Percentiles rank a stretch among this genome's conserved stretches.
Evolutionary conservation across 1,139 yeast genomes (phyloP).

Genomic region (Geotrichum siamense): DNA sequence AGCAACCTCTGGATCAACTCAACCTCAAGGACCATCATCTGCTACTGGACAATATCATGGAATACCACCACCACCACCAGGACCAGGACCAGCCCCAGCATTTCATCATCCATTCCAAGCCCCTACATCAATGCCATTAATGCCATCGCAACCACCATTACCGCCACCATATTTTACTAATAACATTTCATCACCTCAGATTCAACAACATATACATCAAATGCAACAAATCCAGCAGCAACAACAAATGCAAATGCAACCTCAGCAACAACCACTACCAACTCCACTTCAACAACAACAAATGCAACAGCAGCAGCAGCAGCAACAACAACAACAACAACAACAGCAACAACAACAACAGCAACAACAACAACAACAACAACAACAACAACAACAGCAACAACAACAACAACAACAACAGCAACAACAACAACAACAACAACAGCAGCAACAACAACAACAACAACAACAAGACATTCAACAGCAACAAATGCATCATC

Average conservation of each 20-base stretch:
- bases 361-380: neutral
- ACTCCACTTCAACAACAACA: slow-evolving; percentile 5
- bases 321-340: slow-evolving; percentile 8
- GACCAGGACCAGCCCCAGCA: neutral
- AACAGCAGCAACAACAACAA: neutral
- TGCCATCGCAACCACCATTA: neutral
- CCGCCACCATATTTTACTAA: neutral
- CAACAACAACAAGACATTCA: slow-evolving; percentile 3
- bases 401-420: slow-evolving; percentile 15
- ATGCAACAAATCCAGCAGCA: neutral
- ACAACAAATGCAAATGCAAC: neutral
- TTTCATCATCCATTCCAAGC: too few species aligned
- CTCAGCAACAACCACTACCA: neutral
- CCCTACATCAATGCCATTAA: slow-evolving; percentile 2
- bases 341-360: slow-evolving; percentile 10
- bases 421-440: neutral
- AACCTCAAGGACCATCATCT: too few species aligned
- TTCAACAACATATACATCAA: neutral
- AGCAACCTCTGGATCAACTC: too few species aligned
- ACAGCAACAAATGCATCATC: neutral
- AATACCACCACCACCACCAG: too few species aligned
- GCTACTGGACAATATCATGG: too few species aligned
- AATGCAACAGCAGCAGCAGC: neutral
- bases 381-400: slow-evolving; percentile 6
- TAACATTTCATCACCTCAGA: neutral